A percentile compares a stretch with the other conserved stretches of the same genome.
Conservation (phyloP, 768 basidiomycete species). For the Brasilioporus rufonigricans region DNA sequence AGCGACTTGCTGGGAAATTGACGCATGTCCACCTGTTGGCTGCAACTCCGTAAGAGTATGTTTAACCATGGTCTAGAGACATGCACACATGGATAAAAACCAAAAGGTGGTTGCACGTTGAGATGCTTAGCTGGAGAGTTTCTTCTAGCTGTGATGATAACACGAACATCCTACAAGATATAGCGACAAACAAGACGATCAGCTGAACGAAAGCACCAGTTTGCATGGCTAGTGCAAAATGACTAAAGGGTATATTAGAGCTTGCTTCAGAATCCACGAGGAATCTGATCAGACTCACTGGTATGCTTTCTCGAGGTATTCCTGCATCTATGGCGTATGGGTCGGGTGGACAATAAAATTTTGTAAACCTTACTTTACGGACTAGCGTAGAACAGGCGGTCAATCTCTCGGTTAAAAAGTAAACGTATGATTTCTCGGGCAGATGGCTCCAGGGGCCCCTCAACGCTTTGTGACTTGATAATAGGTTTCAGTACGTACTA, state of each 20-base stretch:
- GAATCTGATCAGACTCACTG: slow-evolving; percentile 37
- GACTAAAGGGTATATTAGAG: slow-evolving; percentile 37
- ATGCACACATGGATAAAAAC: slow-evolving; percentile 33
- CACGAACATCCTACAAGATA: slow-evolving; percentile 54
- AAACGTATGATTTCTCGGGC: slow-evolving; percentile 42
- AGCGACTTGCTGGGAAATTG: neutral
- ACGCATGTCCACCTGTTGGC: slow-evolving; percentile 8
- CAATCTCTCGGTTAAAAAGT: slow-evolving; percentile 36
- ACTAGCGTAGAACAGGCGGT: slow-evolving; percentile 38
- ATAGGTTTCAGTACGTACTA: neutral
- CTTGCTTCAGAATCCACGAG: neutral
- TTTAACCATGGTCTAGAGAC: neutral
- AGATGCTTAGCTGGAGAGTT: slow-evolving; percentile 31
- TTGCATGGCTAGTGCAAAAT: slow-evolving; percentile 62
- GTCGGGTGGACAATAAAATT: neutral
- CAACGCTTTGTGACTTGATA: slow-evolving; percentile 44
- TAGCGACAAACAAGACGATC: slow-evolving; percentile 57
- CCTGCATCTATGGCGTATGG: slow-evolving; percentile 39
- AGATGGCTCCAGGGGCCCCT: slow-evolving; percentile 65
- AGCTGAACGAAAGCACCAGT: slow-evolving; percentile 72
- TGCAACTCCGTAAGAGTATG: slow-evolving; percentile 10
- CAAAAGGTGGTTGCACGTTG: slow-evolving; percentile 29
- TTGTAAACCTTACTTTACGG: slow-evolving; percentile 40
- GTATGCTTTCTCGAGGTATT: slow-evolving; percentile 50
- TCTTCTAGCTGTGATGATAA: slow-evolving; percentile 46